Base-by-base conservation (phyloP, 768 basidiomycete species). In the Serendipita sp. region DNA sequence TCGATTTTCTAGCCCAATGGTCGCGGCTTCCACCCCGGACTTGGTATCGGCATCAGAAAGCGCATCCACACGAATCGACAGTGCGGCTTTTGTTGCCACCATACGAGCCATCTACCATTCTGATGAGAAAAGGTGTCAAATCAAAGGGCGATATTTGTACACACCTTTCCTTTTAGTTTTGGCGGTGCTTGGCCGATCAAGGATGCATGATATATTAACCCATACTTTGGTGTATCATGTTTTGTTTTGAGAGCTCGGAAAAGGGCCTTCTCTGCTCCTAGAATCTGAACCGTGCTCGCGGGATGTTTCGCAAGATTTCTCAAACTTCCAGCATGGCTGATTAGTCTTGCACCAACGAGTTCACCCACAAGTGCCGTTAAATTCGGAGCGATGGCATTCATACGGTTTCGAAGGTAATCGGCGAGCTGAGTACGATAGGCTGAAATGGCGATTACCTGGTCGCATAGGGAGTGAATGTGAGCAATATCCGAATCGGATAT, bases 221-320 rank as follows among this genome's bases (percentile, higher is more conserved):
- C 96, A 72, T 99, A 98, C 78, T 99, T 99, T 30, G 95, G 94
- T 67, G 95, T 97, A 77, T 97, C 95, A 68, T 97, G 86, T 71
- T 88, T 88, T 35, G 86, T 86, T 75, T 88, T 88, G 65, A 88
- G 74, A 2, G 86, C 86, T 63, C 86, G 77, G 78, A 88, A 88
- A 30, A 88, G 77, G 13, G 86, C 86, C 74, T 88, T 88, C 74
- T 88, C 86, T 11, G 86, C 86, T 66, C 86, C 86, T 24, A 88
- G 78, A 66, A 88, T 88, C 72, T 88, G 86, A 28, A 88, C 82
- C 0, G 86, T 88, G 70, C 84, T 85, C n/a, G 86, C 86, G 34
- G 86, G 86, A 74, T 87, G 84, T 74, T 88, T 88, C 60, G 84
- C 84, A 63, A 88, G 72, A 74, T 73, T 86, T 70, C 86, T 78